Evolutionary conservation across 352 stramenopile species (phyloP).

Genomic region (Phytophthora brassicae): DNA sequence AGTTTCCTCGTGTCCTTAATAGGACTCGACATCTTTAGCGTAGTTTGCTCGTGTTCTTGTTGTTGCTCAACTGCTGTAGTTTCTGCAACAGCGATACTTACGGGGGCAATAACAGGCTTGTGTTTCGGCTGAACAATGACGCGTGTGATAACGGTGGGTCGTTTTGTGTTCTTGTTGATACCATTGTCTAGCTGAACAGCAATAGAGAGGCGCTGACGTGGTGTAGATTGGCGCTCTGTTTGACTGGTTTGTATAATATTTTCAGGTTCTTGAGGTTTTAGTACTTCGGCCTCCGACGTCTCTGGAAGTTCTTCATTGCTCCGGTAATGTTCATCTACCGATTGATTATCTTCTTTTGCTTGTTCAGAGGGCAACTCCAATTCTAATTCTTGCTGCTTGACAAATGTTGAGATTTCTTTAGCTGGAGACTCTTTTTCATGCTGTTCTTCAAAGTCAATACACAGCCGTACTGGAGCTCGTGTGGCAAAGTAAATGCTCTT

Average conservation of each 20-base stretch:
- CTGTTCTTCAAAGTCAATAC: conserved; percentile 21
- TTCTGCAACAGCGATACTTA: background rate
- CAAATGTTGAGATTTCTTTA: background rate
- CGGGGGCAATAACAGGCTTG: conserved; percentile 1
- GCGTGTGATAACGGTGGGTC: conserved; percentile 7
- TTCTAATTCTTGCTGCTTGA: conserved; percentile 1
- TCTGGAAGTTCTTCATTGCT: conserved; percentile 28
- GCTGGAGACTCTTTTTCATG: background rate
- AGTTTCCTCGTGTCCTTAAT: conserved; percentile 14
- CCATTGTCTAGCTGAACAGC: conserved; percentile 54
- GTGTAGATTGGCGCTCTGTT: conserved; percentile 37
- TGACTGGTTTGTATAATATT: background rate
- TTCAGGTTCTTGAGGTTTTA: conserved; percentile 18
- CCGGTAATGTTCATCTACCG: background rate
- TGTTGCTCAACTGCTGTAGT: background rate
- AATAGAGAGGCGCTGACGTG: conserved; percentile 50
- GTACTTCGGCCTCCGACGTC: conserved; percentile 29
- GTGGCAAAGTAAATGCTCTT: conserved; percentile 55
- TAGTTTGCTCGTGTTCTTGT: conserved; percentile 6
- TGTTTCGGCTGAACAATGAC: conserved; percentile 28
- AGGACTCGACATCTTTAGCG: conserved; percentile 6
- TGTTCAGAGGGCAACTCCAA: background rate
- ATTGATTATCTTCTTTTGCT: conserved; percentile 18
- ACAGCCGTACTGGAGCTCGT: conserved; percentile 44
- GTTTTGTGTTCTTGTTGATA: conserved; percentile 34